Conservation (phyloP, 2,329 filamentous ascomycete species). For the Botrytis fabae region DNA sequence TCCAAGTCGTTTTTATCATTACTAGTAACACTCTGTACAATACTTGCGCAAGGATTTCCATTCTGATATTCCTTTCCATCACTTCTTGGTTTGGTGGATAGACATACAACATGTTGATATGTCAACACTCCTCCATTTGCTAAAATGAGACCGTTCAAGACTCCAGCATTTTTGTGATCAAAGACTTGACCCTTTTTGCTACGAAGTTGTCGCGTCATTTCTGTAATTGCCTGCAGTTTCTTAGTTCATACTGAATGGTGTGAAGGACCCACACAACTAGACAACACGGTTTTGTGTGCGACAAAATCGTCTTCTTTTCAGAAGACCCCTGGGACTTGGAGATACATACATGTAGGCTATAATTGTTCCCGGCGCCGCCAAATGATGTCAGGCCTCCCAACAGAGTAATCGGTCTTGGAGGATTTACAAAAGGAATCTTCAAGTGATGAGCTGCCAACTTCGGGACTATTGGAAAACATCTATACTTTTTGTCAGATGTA, state of each 20-base stretch:
- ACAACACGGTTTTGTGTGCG: not conserved
- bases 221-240: conserved; percentile 48
- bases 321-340: not conserved
- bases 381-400: conserved; percentile 68
- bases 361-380: conserved; percentile 70
- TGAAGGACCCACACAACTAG: not conserved
- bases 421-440: conserved; percentile 49
- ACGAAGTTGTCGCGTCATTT: conserved; percentile 54
- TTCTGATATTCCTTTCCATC: conserved; percentile 47
- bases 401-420: conserved; percentile 56
- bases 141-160: conserved; percentile 56
- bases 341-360: conserved; percentile 63
- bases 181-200: conserved; percentile 40
- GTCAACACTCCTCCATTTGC: conserved; percentile 67
- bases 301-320: too few relatives aligned
- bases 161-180: conserved; percentile 35
- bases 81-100: conserved; percentile 50
- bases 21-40: conserved; percentile 43
- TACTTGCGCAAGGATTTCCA: conserved; percentile 46
- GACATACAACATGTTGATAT: conserved; percentile 62
- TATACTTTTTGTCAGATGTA: conserved; percentile 35
- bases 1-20: not conserved
- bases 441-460: conserved; percentile 65
- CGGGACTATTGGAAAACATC: conserved; percentile 69
- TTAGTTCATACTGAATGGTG: not conserved